A percentile compares a stretch with the other conserved stretches of the same genome.
phyloP scores from a whole-genome alignment of 345 rosid genomes.

The Rhodamnia rubescens region DNA sequence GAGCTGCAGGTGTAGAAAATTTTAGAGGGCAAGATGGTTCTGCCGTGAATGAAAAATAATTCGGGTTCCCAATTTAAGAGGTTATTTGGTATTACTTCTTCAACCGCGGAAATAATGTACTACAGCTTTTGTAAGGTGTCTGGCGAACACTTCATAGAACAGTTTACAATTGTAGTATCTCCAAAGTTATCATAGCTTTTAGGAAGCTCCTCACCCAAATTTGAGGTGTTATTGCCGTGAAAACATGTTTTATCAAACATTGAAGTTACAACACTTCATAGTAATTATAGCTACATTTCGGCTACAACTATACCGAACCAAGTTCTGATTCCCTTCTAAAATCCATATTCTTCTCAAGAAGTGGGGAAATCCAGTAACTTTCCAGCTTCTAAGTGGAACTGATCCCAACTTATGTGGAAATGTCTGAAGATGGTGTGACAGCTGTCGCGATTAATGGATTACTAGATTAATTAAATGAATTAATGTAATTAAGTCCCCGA shows the following conservation, averaged over 20 bases:
- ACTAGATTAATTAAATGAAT: too few relatives aligned
- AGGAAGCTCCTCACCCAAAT: neutral
- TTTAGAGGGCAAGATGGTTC: rapidly evolving
- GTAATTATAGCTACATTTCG: neutral
- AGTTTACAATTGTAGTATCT: neutral
- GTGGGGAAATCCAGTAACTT: neutral
- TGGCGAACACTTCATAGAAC: neutral
- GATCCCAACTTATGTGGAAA: neutral
- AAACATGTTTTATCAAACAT: neutral
- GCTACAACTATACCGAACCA: neutral
- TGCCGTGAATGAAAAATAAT: neutral
- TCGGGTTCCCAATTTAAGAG: neutral
- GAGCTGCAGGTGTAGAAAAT: neutral
- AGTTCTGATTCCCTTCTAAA: neutral
- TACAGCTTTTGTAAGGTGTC: neutral
- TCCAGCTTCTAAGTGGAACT: neutral
- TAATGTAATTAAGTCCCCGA: too few relatives aligned
- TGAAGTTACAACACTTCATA: neutral
- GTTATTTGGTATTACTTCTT: neutral
- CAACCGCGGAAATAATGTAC: neutral
- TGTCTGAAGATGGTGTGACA: constrained; percentile 11
- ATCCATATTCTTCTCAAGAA: neutral
- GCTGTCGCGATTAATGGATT: too few relatives aligned
- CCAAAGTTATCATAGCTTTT: neutral
- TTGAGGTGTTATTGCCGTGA: neutral